Conservation (phyloP, 495 filamentous ascomycete genomes). For the Jackrogersella minutella region DNA sequence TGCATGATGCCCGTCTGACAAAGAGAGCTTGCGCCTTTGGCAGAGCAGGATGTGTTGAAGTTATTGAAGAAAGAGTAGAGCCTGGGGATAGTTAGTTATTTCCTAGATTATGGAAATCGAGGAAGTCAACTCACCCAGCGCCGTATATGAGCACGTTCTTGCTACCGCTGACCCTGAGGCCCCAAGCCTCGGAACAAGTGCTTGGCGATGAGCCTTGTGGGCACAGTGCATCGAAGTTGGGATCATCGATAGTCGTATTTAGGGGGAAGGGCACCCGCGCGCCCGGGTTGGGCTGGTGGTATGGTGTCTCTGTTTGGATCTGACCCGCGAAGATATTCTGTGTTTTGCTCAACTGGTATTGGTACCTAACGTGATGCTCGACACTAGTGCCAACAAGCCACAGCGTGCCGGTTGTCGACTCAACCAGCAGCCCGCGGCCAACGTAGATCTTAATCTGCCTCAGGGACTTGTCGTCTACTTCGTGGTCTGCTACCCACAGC, state of each 20-base stretch:
- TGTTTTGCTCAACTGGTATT: constrained; percentile 77
- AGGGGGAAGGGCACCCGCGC: constrained; percentile 70
- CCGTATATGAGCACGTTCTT: constrained; percentile 68
- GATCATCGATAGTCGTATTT: constrained; percentile 70
- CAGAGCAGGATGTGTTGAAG: constrained; percentile 52
- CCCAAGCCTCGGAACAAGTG: constrained; percentile 62
- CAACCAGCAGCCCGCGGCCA: constrained; percentile 71
- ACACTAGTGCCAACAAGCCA: constrained; percentile 64
- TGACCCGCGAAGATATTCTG: constrained; percentile 71
- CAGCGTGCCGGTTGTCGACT: constrained; percentile 61
- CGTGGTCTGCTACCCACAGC: constrained; percentile 79
- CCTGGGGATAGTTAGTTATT: constrained; percentile 41
- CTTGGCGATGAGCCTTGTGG: constrained; percentile 26
- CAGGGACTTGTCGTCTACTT: constrained; percentile 66
- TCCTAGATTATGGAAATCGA: background rate
- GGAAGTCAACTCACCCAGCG: constrained; percentile 55
- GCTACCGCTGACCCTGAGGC: constrained; percentile 61
- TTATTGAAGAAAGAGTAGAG: constrained; percentile 68
- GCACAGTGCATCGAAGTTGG: constrained; percentile 63
- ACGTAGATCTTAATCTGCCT: constrained; percentile 73
- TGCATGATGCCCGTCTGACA: constrained; percentile 71
- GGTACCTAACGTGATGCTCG: constrained; percentile 80
- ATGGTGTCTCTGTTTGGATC: constrained; percentile 83
- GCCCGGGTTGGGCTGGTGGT: constrained; percentile 73
- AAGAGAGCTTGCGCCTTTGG: constrained; percentile 51